A percentile compares a stretch with the other conserved stretches of the same genome.
Evolutionary conservation across 768 basidiomycete genomes (phyloP).

Genomic region (Russula sp.): DNA sequence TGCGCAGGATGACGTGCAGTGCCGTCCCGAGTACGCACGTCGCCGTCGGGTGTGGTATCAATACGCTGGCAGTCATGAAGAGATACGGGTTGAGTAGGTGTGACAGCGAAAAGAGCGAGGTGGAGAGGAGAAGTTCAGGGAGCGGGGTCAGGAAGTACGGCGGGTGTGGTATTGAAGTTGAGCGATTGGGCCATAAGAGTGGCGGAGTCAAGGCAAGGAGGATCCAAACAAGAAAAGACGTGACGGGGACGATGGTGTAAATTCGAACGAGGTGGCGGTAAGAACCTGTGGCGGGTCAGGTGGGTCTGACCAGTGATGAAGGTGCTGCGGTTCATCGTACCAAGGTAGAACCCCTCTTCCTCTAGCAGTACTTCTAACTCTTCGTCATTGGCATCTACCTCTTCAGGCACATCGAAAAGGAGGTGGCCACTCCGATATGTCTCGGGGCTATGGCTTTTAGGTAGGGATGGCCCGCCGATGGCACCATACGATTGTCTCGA

Average conservation of each 20-base stretch:
- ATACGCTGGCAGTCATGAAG: conserved; percentile 31
- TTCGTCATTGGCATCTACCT: conserved; percentile 12
- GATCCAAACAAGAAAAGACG: conserved; percentile 38
- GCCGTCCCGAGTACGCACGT: conserved; percentile 34
- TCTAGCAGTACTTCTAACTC: conserved; percentile 13
- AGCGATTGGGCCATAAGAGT: conserved; percentile 35
- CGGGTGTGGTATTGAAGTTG: conserved; percentile 33
- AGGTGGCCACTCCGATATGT: conserved; percentile 4
- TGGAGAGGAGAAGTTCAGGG: conserved; percentile 55
- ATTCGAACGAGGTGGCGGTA: conserved; percentile 48
- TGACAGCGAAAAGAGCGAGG: conserved; percentile 53
- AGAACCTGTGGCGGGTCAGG: conserved; percentile 40
- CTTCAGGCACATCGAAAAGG: conserved; percentile 19
- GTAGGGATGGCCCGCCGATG: background rate
- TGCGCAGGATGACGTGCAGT: conserved; percentile 44
- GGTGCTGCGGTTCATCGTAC: background rate
- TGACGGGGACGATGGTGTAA: conserved; percentile 31
- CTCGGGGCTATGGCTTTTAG: conserved; percentile 10
- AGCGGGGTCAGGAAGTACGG: conserved; percentile 53
- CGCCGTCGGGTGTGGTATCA: conserved; percentile 28
- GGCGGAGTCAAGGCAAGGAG: conserved; percentile 44
- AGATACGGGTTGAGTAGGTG: conserved; percentile 46
- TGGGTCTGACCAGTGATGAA: background rate
- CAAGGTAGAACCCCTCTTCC: conserved; percentile 18
- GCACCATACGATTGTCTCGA: conserved; percentile 16